Evolutionary conservation across 2,329 filamentous ascomycete genomes (phyloP), one percentile per base, ranked within the genome.

Genomic region (Pyrenochaeta sp.): DNA sequence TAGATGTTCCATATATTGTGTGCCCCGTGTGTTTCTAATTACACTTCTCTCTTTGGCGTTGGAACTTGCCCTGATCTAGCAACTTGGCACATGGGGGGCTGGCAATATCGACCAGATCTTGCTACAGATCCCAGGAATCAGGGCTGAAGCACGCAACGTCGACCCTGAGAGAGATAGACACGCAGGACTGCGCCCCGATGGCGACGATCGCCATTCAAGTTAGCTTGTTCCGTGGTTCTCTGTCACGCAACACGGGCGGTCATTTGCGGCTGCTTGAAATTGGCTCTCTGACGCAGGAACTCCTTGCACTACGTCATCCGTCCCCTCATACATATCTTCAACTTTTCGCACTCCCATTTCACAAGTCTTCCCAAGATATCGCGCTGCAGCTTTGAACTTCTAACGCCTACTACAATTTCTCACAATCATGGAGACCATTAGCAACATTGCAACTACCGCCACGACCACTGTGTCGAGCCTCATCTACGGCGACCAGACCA

Each of bases 351-450:
- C 31, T 30, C 53, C 40, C 42, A 30, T 41, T 30, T 35, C 35
- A 32, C 43, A 38, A 15, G 35, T n/a, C n/a, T n/a, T n/a, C 40
- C 19, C 35, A 20, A 29, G 23, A 34, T 23, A 21, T 21, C 40
- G 18, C 32, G 8, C 21, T 36, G 14, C 27, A n/a, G 18, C 23
- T 23, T 28, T 23, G 14, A 36, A 35, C 30, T 28, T 20, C 30
- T 24, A 20, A 35, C 26, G 23, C 24, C 35, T 13, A 24, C 17
- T 39, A 37, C 28, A 45, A 8, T n/a, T n/a, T n/a, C n/a, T n/a
- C 20, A 20, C 23, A 23, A 57, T 17, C 39, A 73, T 73, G 71
- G 69, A 74, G 58, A 69, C 68, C 6, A 63, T 73, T 37, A 68
- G 37, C 63, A 73, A 68, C 54, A 55, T 64, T 22, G 66, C 64